Conservation (phyloP, 2,329 filamentous ascomycete genomes). For the Pezicula carpinea region DNA sequence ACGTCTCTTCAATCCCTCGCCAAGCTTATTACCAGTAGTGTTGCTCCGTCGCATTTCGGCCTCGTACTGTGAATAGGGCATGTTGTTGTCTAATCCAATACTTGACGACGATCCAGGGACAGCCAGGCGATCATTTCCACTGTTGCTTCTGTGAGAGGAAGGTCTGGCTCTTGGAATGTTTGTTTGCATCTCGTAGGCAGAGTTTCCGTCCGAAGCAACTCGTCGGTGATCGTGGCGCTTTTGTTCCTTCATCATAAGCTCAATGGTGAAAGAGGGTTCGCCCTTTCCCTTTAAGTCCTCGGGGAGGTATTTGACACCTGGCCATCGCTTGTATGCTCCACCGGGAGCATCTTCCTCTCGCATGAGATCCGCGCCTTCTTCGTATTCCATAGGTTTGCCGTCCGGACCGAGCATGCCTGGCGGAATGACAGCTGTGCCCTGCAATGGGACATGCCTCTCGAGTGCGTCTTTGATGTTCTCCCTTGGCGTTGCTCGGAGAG, state of each 20-base stretch:
- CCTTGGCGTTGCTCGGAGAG: slow-evolving; percentile 72
- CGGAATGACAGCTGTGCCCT: slow-evolving; percentile 74
- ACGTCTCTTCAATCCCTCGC: slow-evolving; percentile 48
- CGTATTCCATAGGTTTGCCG: slow-evolving; percentile 70
- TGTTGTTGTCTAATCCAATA: neutral
- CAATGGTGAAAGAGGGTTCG: slow-evolving; percentile 68
- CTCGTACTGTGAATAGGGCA: slow-evolving; percentile 11
- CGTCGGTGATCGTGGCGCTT: slow-evolving; percentile 25
- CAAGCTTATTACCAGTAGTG: slow-evolving; percentile 37
- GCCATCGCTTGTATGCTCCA: slow-evolving; percentile 74
- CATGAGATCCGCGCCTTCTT: slow-evolving; percentile 86
- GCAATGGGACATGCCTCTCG: slow-evolving; percentile 68
- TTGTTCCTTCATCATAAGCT: slow-evolving; percentile 60
- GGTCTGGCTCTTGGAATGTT: slow-evolving; percentile 13
- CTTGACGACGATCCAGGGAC: slow-evolving; percentile 2
- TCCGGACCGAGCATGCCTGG: slow-evolving; percentile 64
- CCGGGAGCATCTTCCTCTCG: slow-evolving; percentile 62
- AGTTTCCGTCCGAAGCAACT: slow-evolving; percentile 23
- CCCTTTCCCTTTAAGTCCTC: slow-evolving; percentile 81
- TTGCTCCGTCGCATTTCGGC: slow-evolving; percentile 19
- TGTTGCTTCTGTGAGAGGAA: slow-evolving; percentile 37
- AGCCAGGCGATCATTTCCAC: slow-evolving; percentile 18
- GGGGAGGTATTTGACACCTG: slow-evolving; percentile 66
- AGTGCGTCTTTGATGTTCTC: slow-evolving; percentile 76
- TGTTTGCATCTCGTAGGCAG: slow-evolving; percentile 48